These are phyloP conservation scores for Przewalskia tangutica DNA, from an alignment of 257 asterid species.

Conservation along the genomic window DNA sequence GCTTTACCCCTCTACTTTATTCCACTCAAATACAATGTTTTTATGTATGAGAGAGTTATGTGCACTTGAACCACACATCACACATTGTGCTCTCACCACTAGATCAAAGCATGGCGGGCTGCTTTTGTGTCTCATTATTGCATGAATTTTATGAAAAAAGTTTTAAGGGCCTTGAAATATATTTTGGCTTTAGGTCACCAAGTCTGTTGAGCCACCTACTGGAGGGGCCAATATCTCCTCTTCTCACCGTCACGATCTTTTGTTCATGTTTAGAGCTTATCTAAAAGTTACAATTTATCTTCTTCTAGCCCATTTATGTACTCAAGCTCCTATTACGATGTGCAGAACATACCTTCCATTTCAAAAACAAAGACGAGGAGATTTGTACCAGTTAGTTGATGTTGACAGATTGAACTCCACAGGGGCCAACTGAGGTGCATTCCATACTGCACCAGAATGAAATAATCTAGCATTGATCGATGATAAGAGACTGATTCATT, in stretches of 20 bases:
- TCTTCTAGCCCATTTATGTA: background rate
- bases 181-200: no score
- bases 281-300: background rate
- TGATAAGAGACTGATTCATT: background rate
- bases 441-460: background rate
- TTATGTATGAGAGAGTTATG: no score
- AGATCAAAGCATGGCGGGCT: no score
- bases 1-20: no score
- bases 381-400: constrained; percentile 79
- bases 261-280: background rate
- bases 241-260: background rate
- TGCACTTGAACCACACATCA: no score
- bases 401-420: constrained; percentile 43
- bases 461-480: background rate
- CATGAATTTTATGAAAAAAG: no score
- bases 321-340: background rate
- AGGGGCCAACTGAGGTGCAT: constrained; percentile 11
- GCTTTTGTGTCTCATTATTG: no score
- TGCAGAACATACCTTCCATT: constrained; percentile 68
- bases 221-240: background rate
- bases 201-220: no score
- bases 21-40: no score
- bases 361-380: constrained; percentile 75
- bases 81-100: no score
- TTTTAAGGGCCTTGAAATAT: no score